Evolutionary conservation across 164 flowering plant genomes (phyloP), one percentile per base, ranked within the genome.

Genomic region (Magnolia sinica): DNA sequence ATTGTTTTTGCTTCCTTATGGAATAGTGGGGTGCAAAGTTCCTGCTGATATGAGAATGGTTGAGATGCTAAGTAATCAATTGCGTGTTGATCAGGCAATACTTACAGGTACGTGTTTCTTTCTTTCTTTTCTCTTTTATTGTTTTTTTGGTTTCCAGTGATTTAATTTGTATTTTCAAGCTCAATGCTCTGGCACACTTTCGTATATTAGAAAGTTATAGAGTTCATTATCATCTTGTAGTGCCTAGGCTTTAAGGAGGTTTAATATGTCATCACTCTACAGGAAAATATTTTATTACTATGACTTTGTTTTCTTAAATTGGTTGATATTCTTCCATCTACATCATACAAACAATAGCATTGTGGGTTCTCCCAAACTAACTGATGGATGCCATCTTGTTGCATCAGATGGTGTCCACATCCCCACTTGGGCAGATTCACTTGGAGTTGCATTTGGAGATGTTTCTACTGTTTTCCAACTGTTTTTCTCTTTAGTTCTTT

Each of bases 31-130:
- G 64, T 91, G 95, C 89, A 94, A 96, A 84, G 84, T 96, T 89
- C 98, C 99, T 75, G 99, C 99, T 55, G 99, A 96, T 80, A 78
- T 96, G 98, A 91, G 98, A 79, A 94, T 91, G 96, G 88, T 96
- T 80, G 97, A 94, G 87, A 90, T 94, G 93, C 81, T 90, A 70
- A 88, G 91, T 81, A 88, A 88, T 85, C 92, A 92, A 66, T 79
- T 96, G 66, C 95, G 98, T 61, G 95, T 94, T 79, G 99, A 96
- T 88, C 99, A 96, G 83, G 99, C 99, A 70, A 94, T 96, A 82
- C 97, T 96, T 72, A 96, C 99, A 76, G 99, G 99, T 94, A 87
- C 50, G 10, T 11, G 24, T 63, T n/a, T 13, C 22, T 66, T 3
- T 24, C 24, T 24, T 3, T 66, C 61, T 55, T 37, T 37, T 37